phyloP scores from a whole-genome alignment of 768 basidiomycete genomes.

The Kwoniella dejecticola region DNA sequence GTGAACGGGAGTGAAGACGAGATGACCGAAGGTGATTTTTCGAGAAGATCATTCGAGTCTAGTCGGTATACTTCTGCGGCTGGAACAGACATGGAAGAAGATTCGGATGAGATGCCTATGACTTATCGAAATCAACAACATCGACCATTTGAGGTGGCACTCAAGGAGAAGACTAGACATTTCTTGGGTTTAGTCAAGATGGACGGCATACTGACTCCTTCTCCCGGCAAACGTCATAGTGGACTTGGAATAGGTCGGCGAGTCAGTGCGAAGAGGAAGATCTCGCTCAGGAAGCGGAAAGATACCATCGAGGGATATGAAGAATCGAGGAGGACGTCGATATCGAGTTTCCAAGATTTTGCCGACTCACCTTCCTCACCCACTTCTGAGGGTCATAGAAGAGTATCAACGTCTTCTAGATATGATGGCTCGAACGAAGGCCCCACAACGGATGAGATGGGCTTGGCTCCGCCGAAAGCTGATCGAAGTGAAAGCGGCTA shows the following conservation, averaged over 20 bases:
- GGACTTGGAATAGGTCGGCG: background rate
- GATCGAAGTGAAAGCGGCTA: background rate
- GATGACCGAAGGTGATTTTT: slow-evolving; percentile 59
- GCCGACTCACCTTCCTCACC: slow-evolving; percentile 7
- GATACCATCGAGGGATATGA: slow-evolving; percentile 4
- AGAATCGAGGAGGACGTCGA: slow-evolving; percentile 29
- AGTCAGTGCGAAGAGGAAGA: slow-evolving; percentile 1
- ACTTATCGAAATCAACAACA: slow-evolving; percentile 17
- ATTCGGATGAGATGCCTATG: slow-evolving; percentile 11
- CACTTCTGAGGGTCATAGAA: background rate
- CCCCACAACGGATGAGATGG: background rate
- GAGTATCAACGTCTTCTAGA: slow-evolving; percentile 4
- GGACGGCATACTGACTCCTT: slow-evolving; percentile 32
- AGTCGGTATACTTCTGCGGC: slow-evolving; percentile 32
- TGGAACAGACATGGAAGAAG: slow-evolving; percentile 39
- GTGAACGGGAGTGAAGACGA: slow-evolving; percentile 54
- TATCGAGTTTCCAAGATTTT: slow-evolving; percentile 16
- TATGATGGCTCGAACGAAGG: slow-evolving; percentile 7
- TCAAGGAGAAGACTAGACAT: slow-evolving; percentile 52
- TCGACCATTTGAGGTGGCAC: slow-evolving; percentile 42
- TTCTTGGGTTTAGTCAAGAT: slow-evolving; percentile 48
- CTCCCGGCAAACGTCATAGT: slow-evolving; percentile 1
- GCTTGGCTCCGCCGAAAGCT: slow-evolving; percentile 1
- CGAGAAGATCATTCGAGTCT: slow-evolving; percentile 62
- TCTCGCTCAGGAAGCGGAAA: background rate